phyloP scores from a whole-genome alignment of 345 rosid genomes.

The Kernera saxatilis region DNA sequence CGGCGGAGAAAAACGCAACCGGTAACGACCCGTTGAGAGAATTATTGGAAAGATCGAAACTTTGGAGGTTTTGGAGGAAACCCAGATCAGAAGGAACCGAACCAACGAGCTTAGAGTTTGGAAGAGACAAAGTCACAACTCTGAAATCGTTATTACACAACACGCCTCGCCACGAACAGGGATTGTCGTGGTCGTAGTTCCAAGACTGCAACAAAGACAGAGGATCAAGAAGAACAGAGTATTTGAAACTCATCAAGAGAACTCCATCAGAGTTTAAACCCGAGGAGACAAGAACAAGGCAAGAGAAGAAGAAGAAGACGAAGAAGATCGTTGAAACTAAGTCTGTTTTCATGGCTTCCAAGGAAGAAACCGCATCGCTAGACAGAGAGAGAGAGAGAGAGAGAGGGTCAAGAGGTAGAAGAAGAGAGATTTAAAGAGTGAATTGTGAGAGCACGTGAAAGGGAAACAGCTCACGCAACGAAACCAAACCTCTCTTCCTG shows the following conservation, averaged over 20 bases:
- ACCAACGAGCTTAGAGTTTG: constrained; percentile 60
- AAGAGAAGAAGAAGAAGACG: constrained; percentile 24
- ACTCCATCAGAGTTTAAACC: constrained; percentile 59
- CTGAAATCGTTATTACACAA: constrained; percentile 41
- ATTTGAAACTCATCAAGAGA: constrained; percentile 67
- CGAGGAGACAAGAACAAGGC: constrained; percentile 27
- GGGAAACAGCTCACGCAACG: constrained; percentile 28
- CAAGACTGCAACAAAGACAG: constrained; percentile 52
- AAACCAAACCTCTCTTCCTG: constrained; percentile 24
- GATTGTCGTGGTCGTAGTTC: constrained; percentile 53
- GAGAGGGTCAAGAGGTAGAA: constrained; percentile 13
- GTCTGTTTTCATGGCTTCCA: constrained; percentile 33
- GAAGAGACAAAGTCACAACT: constrained; percentile 58
- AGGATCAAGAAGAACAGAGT: constrained; percentile 67
- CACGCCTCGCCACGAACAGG: constrained; percentile 88
- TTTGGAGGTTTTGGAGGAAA: constrained; percentile 48
- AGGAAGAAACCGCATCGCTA: constrained; percentile 38
- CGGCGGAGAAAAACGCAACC: constrained; percentile 44
- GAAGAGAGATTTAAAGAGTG: constrained; percentile 36
- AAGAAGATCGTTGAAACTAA: constrained; percentile 26
- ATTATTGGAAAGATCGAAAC: constrained; percentile 72
- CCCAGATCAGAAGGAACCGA: constrained; percentile 75
- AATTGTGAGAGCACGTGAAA: constrained; percentile 37
- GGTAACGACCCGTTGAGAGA: constrained; percentile 80
- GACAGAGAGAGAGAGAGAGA: not conserved